A percentile compares a stretch with the other conserved stretches of the same genome.
phyloP scores from a whole-genome alignment of 176 grass and related monocot species.

The Carex kokanica region DNA sequence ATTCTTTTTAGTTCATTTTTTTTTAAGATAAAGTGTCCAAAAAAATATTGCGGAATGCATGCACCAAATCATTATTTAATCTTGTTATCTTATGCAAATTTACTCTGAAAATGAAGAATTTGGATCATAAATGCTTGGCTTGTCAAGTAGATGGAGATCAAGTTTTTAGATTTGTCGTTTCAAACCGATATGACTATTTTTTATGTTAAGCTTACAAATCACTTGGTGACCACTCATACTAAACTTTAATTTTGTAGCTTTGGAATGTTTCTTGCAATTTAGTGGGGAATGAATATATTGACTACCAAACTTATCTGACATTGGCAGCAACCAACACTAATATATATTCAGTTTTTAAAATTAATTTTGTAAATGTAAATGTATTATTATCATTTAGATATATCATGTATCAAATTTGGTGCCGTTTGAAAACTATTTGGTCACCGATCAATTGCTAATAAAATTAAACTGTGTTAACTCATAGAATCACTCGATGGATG shows the following conservation, averaged over 20 bases:
- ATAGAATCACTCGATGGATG: not conserved
- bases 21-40: not conserved
- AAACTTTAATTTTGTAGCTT: not conserved
- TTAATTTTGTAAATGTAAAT: not conserved
- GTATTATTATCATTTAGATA: not conserved
- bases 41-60: not conserved
- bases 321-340: not conserved
- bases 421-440: not conserved
- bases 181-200: not conserved
- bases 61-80: not conserved
- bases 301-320: not conserved
- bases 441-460: not conserved
- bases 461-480: not conserved
- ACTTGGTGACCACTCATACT: not conserved
- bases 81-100: not conserved
- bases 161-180: not conserved
- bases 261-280: not conserved
- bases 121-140: not conserved
- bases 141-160: not conserved
- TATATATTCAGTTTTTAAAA: not conserved
- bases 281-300: not conserved
- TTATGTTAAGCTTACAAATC: not conserved
- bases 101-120: not conserved
- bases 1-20: not conserved
- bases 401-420: not conserved